Conservation (phyloP, 805 yeast species). For the Candida ascalaphidarum region DNA sequence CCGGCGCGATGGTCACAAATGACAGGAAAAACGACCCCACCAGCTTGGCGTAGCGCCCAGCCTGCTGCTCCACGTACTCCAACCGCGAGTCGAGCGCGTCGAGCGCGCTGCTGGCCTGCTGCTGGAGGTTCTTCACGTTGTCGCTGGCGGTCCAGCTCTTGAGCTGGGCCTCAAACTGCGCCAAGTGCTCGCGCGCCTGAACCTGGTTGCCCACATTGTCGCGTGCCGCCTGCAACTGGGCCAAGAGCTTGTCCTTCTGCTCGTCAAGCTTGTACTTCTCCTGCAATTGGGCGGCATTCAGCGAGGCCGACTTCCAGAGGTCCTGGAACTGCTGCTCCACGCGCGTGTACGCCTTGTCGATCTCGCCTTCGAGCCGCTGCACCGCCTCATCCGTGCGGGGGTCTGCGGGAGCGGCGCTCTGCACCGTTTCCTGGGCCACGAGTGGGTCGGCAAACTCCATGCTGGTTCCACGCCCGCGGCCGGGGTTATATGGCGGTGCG, state of each 20-base stretch:
- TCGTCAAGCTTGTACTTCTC: conserved; percentile 21
- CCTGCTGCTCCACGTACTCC: conserved; percentile 64
- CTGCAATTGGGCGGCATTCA: conserved; percentile 20
- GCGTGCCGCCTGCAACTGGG: conserved; percentile 20
- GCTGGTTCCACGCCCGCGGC: too few species aligned
- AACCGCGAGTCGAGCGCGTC: conserved; percentile 65
- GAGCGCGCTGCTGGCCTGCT: conserved; percentile 45
- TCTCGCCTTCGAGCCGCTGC: conserved; percentile 42
- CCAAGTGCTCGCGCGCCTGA: conserved; percentile 9
- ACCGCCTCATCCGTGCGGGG: conserved; percentile 42
- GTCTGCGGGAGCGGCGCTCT: too few species aligned
- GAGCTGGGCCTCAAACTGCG: conserved; percentile 19
- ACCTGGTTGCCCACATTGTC: conserved; percentile 14
- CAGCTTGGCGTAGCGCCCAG: conserved; percentile 50
- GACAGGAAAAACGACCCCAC: conserved; percentile 48
- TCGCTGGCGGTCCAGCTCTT: conserved; percentile 10
- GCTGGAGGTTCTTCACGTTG: conserved; percentile 14
- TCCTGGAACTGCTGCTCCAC: conserved; percentile 30
- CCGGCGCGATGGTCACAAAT: conserved; percentile 20
- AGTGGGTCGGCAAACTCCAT: neutral
- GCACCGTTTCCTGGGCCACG: too few species aligned
- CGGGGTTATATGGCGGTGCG: too few species aligned
- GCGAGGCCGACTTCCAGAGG: conserved; percentile 26
- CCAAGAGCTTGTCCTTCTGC: conserved; percentile 16
- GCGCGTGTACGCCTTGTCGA: conserved; percentile 40